Conservation (phyloP, 345 rosid genomes). For the Populus davidiana region DNA sequence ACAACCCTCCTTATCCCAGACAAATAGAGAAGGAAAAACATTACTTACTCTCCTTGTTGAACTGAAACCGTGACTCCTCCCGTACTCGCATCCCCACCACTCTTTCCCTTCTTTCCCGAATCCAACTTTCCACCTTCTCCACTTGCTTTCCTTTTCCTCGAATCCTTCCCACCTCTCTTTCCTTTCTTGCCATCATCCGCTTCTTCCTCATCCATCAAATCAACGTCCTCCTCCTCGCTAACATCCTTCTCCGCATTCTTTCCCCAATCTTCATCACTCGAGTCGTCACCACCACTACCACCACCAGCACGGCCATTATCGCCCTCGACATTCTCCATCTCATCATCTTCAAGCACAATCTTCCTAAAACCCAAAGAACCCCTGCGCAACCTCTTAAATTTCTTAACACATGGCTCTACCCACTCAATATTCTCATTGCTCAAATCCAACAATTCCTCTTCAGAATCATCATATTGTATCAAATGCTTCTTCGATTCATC, state of each 20-base stretch:
- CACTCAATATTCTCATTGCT: constrained; percentile 85
- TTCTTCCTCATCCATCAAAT: constrained; percentile 57
- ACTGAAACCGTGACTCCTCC: constrained; percentile 34
- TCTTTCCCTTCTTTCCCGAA: constrained; percentile 50
- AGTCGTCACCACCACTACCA: constrained; percentile 42
- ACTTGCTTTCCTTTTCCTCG: constrained; percentile 47
- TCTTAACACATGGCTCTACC: constrained; percentile 39
- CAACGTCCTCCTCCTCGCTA: constrained; percentile 49
- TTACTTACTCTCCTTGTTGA: constrained; percentile 41
- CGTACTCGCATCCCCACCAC: constrained; percentile 20
- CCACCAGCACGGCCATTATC: neutral
- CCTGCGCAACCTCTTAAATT: constrained; percentile 63
- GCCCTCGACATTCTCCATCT: constrained; percentile 28
- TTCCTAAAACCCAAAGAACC: constrained; percentile 45
- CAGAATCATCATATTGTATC: constrained; percentile 73
- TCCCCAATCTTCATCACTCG: constrained; percentile 92
- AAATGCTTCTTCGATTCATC: constrained; percentile 56
- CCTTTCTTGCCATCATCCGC: constrained; percentile 28
- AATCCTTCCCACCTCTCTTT: constrained; percentile 27
- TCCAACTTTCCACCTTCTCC: constrained; percentile 28
- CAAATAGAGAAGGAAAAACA: neutral
- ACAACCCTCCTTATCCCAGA: neutral
- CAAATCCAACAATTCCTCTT: constrained; percentile 83
- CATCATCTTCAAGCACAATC: constrained; percentile 48
- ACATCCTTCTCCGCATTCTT: constrained; percentile 41